A percentile compares a stretch with the other conserved stretches of the same genome.
These are phyloP conservation scores for Mucuna pruriens DNA, from an alignment of 306 rosid species.

Conservation along the genomic window DNA sequence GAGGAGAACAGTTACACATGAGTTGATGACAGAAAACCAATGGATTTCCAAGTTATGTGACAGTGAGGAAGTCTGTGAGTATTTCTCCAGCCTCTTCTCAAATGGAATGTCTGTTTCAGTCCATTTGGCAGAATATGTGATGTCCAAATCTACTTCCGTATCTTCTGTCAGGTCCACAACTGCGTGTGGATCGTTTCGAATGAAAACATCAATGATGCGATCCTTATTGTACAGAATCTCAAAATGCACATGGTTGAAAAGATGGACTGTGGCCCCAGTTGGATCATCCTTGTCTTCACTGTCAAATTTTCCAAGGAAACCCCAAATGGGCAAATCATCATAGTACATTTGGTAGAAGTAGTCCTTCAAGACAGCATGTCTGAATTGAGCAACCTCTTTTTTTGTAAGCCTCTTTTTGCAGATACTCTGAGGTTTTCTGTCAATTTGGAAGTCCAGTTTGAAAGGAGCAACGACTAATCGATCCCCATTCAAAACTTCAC, in stretches of 20 bases:
- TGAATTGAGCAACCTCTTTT: slow-evolving; percentile 48
- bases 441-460: slow-evolving; percentile 45
- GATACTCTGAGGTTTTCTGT: slow-evolving; percentile 44
- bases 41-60: slow-evolving; percentile 52
- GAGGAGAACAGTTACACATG: slow-evolving; percentile 55
- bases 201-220: slow-evolving; percentile 48
- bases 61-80: slow-evolving; percentile 50
- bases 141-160: slow-evolving; percentile 50
- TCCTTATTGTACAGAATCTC: slow-evolving; percentile 55
- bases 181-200: slow-evolving; percentile 44
- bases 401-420: slow-evolving; percentile 47
- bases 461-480: slow-evolving; percentile 55
- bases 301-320: slow-evolving; percentile 55
- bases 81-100: slow-evolving; percentile 61
- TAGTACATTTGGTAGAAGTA: slow-evolving; percentile 56
- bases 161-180: slow-evolving; percentile 48
- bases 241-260: slow-evolving; percentile 46
- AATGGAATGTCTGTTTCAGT: slow-evolving; percentile 50
- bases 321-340: slow-evolving; percentile 66
- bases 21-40: slow-evolving; percentile 61
- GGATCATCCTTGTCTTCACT: slow-evolving; percentile 46
- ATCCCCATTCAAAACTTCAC: slow-evolving; percentile 63
- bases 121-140: slow-evolving; percentile 62
- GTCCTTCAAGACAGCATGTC: slow-evolving; percentile 57
- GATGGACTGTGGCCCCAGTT: slow-evolving; percentile 36